Evolutionary conservation across 2,329 filamentous ascomycete genomes (phyloP), one percentile per base, ranked within the genome.

Genomic region (Penicillium hordei): DNA sequence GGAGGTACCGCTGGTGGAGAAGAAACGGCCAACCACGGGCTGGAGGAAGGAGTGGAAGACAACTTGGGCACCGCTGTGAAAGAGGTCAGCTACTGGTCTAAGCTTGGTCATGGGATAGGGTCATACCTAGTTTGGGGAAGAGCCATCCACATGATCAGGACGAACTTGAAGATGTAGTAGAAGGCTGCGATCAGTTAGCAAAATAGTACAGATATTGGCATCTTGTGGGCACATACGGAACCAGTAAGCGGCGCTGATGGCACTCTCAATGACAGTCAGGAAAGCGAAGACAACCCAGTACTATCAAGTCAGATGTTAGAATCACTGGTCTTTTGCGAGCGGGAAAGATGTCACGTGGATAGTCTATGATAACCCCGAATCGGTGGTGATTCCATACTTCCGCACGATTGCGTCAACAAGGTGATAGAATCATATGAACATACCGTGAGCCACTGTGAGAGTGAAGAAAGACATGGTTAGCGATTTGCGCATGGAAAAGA

Each of bases 131-230:
- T 97, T 78, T 90, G 85, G 77, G 94, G 94, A 72, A 99, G 91
- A 69, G 93, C 88, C 81, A 99, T 92, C 94, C 94, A 99, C 76
- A 99, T 88, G 71, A 97, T 85, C 77, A 97, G 89, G 74, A 95
- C 82, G 75, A 99, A 97, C 86, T 99, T 99, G 89, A 99, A 97
- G 75, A 93, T 93, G 81, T 91, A 99, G 89, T 99, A 99, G 83
- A 99, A 99, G 74, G 94, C 79, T 81, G 56, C 50, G 25, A 40
- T 59, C 23, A 27, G 62, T 74, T 59, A 77, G 68, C 40, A 55
- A 55, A 43, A 31, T n/a, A 27, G 23, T 31, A 8, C 1, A 9
- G 7, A 23, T 1, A 13, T 23, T 10, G 13, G 42, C 10, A 13
- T 19, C 23, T 38, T 40, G 60, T 48, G 44, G 50, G n/a, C 15